These are phyloP conservation scores for Backusella australiensis DNA, from an alignment of 192 early-diverging fungal genomes.

Conservation along the genomic window DNA sequence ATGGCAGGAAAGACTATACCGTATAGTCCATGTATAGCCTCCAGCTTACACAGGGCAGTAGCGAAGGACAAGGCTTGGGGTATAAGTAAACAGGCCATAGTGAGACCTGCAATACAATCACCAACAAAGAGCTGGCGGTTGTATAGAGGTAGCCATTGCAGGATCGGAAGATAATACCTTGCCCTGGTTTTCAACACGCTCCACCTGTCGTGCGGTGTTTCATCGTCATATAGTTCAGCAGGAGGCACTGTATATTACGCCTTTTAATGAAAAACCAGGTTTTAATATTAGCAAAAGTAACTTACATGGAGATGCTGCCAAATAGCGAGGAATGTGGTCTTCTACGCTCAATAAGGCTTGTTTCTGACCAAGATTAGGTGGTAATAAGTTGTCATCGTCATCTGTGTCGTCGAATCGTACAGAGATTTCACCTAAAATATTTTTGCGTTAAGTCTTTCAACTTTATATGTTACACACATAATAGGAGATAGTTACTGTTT, in stretches of 20 bases:
- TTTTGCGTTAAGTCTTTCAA: not conserved
- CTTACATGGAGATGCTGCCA: slow-evolving; percentile 26
- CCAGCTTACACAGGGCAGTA: slow-evolving; percentile 76
- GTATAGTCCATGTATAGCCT: slow-evolving; percentile 87
- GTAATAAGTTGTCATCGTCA: slow-evolving; percentile 15
- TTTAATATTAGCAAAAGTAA: not conserved
- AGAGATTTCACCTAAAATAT: not conserved
- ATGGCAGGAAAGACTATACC: slow-evolving; percentile 78
- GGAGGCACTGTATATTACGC: not conserved
- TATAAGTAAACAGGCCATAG: slow-evolving; percentile 69
- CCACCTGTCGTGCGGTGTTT: slow-evolving; percentile 26
- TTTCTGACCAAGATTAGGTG: not conserved
- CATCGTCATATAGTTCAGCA: not conserved
- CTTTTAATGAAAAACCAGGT: not conserved
- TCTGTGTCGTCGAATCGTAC: slow-evolving; percentile 9
- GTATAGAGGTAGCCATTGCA: slow-evolving; percentile 90
- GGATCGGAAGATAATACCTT: slow-evolving; percentile 91
- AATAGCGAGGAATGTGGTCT: slow-evolving; percentile 20
- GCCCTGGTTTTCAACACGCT: slow-evolving; percentile 55
- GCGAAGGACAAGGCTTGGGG: slow-evolving; percentile 86
- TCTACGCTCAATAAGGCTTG: not conserved
- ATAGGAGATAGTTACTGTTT: not conserved
- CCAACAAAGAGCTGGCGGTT: slow-evolving; percentile 55
- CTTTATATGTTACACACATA: not conserved
- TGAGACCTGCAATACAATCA: slow-evolving; percentile 86